Percentiles rank a stretch among this genome's conserved stretches.
Evolutionary conservation across 805 yeast species (phyloP).

Genomic region (Hanseniaspora valbyensis): DNA sequence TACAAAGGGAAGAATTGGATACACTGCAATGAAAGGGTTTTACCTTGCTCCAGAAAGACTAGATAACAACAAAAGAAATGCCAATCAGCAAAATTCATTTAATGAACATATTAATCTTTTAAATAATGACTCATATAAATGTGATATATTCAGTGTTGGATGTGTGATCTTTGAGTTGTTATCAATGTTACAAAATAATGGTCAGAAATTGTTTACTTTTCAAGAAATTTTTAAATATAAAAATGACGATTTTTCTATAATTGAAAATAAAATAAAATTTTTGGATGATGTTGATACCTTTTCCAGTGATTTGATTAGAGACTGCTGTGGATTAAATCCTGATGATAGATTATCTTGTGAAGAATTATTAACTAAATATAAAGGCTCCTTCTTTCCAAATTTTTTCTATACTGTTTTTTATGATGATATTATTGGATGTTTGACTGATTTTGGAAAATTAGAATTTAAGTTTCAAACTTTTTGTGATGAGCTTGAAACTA

Average conservation of each 20-base stretch:
- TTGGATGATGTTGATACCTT: constrained; percentile 41
- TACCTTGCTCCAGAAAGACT: constrained; percentile 94
- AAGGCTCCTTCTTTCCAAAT: constrained; percentile 48
- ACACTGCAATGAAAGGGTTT: constrained; percentile 71
- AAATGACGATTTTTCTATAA: constrained; percentile 42
- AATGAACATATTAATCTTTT: constrained; percentile 35
- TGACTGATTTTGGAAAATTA: constrained; percentile 19
- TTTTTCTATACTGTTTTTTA: constrained; percentile 59
- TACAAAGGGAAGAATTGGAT: constrained; percentile 25
- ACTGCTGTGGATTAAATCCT: constrained; percentile 60
- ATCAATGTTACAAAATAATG: constrained; percentile 48
- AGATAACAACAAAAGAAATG: constrained; percentile 19
- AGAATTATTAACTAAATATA: constrained; percentile 41
- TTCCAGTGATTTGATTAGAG: constrained; percentile 42
- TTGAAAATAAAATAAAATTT: constrained; percentile 32
- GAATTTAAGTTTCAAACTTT: constrained; percentile 5
- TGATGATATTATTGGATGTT: constrained; percentile 41
- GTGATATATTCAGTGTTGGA: constrained; percentile 76
- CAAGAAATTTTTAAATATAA: constrained; percentile 80
- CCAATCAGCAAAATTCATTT: constrained; percentile 19
- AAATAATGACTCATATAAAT: constrained; percentile 30
- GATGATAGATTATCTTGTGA: constrained; percentile 44
- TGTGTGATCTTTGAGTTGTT: constrained; percentile 80
- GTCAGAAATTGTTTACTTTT: constrained; percentile 73
- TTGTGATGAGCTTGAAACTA: not conserved